A percentile compares a stretch with the other conserved stretches of the same genome.
phyloP scores from a whole-genome alignment of 2,329 filamentous ascomycete species.

The Capronia epimyces region DNA sequence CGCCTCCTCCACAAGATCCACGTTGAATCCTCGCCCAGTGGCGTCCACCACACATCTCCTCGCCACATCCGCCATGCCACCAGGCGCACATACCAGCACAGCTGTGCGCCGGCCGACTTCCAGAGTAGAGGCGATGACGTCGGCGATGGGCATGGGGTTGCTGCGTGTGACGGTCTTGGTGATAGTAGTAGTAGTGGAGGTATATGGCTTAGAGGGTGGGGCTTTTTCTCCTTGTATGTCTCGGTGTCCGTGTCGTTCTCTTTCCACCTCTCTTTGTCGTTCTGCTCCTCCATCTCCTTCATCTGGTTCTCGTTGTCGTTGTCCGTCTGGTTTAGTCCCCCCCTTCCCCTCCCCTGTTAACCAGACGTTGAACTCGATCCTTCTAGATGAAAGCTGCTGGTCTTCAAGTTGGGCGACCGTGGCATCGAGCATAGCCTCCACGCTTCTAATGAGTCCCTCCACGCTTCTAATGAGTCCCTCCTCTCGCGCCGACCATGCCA shows the following conservation, averaged over 20 bases:
- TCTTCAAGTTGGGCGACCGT: slow-evolving; percentile 1
- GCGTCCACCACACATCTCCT: slow-evolving; percentile 31
- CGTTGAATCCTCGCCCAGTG: slow-evolving; percentile 31
- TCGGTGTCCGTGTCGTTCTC: too few relatives aligned
- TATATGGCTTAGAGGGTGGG: not conserved
- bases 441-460: not conserved
- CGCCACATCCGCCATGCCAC: slow-evolving; percentile 36
- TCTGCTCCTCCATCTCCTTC: not conserved
- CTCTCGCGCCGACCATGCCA: slow-evolving; percentile 18
- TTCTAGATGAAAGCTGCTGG: not conserved
- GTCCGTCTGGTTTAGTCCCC: not conserved
- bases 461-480: slow-evolving; percentile 6
- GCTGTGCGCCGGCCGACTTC: slow-evolving; percentile 26
- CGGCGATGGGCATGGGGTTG: slow-evolving; percentile 2
- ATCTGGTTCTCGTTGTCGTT: not conserved
- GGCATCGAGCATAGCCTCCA: not conserved
- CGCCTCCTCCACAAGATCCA: slow-evolving; percentile 37
- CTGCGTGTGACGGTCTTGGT: not conserved
- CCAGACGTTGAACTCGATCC: not conserved
- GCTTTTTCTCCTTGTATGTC: too few relatives aligned
- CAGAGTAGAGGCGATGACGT: not conserved
- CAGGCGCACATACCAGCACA: slow-evolving; percentile 38
- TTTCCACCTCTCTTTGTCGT: too few relatives aligned
- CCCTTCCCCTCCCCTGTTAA: not conserved
- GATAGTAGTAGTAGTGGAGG: not conserved